Base-by-base conservation (phyloP, 1,284 basidiomycete species). In the Tilletia horrida region DNA sequence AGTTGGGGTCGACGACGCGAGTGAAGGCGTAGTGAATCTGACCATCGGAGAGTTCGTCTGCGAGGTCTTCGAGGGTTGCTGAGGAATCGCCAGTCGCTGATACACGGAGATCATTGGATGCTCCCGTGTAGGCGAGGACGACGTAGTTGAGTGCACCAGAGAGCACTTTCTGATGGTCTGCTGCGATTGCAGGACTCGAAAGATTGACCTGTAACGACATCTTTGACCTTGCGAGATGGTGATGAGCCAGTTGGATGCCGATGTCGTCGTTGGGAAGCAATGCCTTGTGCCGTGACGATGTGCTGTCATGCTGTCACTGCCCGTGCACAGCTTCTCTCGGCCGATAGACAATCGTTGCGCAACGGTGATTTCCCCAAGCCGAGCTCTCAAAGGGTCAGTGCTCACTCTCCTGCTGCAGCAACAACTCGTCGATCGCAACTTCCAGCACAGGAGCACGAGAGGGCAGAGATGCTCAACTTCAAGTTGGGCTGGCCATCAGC, bases 21-120 rank as follows among this genome's bases (percentile, higher is more conserved):
- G 86, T 88, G 78, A 97, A 96, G 11, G 92, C 95, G 80, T 95
- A 98, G 83, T 97, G 93, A 66, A 97, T 93, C 74, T 92, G 86
- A 70, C 93, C 94, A 81, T 97, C 93, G 52, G 89, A 91, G 83
- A 97, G 97, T 83, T 96, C 93, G 72, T 97, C 94, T 77, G 91
- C 87, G 21, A 97, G 85, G 78, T 95, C 93, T 71, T 95, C 92
- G 13, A 98, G 85, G 42, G 31, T 31, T n/a, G 55, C 55, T n/a
- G 25, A n/a, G 50, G 45, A 18, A 0, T 93, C 92, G 62, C 78
- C 79, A 6, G 76, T 73, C 0, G 86, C 86, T 82, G 94, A 91
- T 11, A 96, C 90, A 78, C 92, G 93, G 68, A 97, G 86, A 83
- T 96, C 92, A 80, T 94, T 95, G 2, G 89, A 88, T 23, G 21